A percentile compares a stretch with the other conserved stretches of the same genome.
Conservation (phyloP, 805 yeast species). For the Ogataea nakhonphanomensis region DNA sequence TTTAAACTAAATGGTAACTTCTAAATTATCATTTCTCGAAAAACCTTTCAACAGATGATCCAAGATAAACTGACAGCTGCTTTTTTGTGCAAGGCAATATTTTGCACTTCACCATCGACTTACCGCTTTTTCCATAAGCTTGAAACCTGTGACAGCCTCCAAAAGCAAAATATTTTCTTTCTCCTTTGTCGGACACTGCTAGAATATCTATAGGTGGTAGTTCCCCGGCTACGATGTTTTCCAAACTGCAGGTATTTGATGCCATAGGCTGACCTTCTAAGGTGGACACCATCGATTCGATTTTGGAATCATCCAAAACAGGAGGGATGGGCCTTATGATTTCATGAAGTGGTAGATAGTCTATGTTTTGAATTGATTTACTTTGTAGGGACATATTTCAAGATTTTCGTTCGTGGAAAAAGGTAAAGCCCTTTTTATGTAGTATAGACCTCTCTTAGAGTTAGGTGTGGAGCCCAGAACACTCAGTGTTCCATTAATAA, state of each 20-base stretch:
- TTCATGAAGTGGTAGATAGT: slow-evolving; percentile 60
- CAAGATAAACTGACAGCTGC: slow-evolving; percentile 67
- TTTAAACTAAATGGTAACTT: background rate
- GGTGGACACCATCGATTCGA: slow-evolving; percentile 75
- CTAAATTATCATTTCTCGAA: slow-evolving; percentile 27
- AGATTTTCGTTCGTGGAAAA: background rate
- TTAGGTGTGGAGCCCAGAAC: too few species aligned
- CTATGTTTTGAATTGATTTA: slow-evolving; percentile 45
- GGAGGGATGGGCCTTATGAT: slow-evolving; percentile 85
- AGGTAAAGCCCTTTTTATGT: background rate
- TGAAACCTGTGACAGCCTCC: slow-evolving; percentile 92
- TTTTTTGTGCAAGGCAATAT: slow-evolving; percentile 71
- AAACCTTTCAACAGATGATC: slow-evolving; percentile 58
- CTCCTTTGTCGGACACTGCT: slow-evolving; percentile 60
- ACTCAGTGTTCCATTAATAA: background rate
- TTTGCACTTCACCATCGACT: slow-evolving; percentile 60
- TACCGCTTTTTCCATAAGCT: slow-evolving; percentile 64
- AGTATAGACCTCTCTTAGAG: too few species aligned
- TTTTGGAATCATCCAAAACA: slow-evolving; percentile 69
- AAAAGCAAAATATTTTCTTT: slow-evolving; percentile 69
- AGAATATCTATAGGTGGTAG: slow-evolving; percentile 82
- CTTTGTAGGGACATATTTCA: slow-evolving; percentile 67
- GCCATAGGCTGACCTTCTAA: slow-evolving; percentile 61
- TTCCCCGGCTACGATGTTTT: slow-evolving; percentile 53
- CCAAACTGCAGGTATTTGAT: slow-evolving; percentile 53